Evolutionary conservation across 179 eudicot species (phyloP).

Genomic region (Silene coronaria): DNA sequence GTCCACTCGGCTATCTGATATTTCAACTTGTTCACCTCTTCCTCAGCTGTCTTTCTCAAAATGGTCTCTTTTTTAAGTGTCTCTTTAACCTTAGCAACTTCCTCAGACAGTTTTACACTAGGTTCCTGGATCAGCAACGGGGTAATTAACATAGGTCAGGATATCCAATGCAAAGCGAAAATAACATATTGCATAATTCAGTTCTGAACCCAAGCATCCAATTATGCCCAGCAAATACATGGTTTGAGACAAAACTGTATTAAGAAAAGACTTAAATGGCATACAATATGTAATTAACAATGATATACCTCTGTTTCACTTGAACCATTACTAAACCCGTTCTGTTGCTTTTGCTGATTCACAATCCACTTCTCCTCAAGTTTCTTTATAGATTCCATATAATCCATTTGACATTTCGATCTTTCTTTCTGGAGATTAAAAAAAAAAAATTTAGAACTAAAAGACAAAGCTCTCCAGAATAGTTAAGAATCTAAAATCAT

Average conservation of each 20-base stretch:
- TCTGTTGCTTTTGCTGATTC: slow-evolving; percentile 65
- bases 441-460: neutral
- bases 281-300: neutral
- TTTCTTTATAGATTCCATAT: slow-evolving; percentile 88
- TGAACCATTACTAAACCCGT: slow-evolving; percentile 47
- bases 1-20: slow-evolving; percentile 47
- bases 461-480: neutral
- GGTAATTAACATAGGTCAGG: slow-evolving; percentile 8
- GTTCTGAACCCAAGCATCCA: neutral
- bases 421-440: slow-evolving; percentile 60
- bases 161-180: slow-evolving; percentile 5
- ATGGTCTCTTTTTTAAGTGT: slow-evolving; percentile 60
- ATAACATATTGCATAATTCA: neutral
- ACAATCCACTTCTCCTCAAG: slow-evolving; percentile 85
- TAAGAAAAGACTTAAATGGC: neutral
- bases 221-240: neutral
- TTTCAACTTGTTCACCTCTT: slow-evolving; percentile 57
- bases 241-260: neutral
- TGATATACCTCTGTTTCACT: slow-evolving; percentile 49
- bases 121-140: slow-evolving; percentile 33
- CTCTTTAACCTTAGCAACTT: slow-evolving; percentile 49
- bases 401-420: slow-evolving; percentile 93
- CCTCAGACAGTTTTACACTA: slow-evolving; percentile 39
- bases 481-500: slow-evolving; percentile 6
- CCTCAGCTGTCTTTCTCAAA: slow-evolving; percentile 71